Conservation (phyloP, 345 rosid species). For the Camelina hispida region DNA sequence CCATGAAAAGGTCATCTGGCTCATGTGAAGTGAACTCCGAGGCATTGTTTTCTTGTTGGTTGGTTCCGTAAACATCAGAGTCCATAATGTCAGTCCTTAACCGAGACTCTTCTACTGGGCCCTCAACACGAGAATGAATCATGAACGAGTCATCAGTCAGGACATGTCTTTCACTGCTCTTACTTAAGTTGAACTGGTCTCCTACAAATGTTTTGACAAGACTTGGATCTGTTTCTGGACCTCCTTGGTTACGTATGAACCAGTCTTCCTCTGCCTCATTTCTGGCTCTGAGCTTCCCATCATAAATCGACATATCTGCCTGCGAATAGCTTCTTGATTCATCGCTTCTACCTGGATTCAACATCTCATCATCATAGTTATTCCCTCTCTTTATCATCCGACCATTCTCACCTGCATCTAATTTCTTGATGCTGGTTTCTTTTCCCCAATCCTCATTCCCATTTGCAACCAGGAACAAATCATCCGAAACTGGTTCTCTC, state of each 20-base stretch:
- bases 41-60: constrained; percentile 49
- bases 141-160: constrained; percentile 87
- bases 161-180: constrained; percentile 57
- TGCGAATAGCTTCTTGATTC: constrained; percentile 44
- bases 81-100: constrained; percentile 67
- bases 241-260: constrained; percentile 56
- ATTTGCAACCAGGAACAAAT: constrained; percentile 60
- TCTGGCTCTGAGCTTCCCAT: constrained; percentile 54
- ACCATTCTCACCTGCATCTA: constrained; percentile 54
- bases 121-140: constrained; percentile 67
- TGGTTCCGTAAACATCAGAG: constrained; percentile 58
- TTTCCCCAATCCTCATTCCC: constrained; percentile 48
- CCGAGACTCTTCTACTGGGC: constrained; percentile 53
- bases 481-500: constrained; percentile 53
- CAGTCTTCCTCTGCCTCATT: constrained; percentile 73
- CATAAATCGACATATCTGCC: constrained; percentile 50
- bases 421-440: constrained; percentile 46
- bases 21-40: constrained; percentile 52
- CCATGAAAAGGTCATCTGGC: constrained; percentile 96
- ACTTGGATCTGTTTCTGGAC: constrained; percentile 46
- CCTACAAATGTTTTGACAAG: constrained; percentile 52
- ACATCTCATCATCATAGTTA: constrained; percentile 55
- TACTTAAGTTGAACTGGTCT: constrained; percentile 33
- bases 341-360: constrained; percentile 52
- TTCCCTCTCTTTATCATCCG: constrained; percentile 51